Conservation (phyloP, 2,329 filamentous ascomycete species). For the Thermochaetoides dissita region DNA sequence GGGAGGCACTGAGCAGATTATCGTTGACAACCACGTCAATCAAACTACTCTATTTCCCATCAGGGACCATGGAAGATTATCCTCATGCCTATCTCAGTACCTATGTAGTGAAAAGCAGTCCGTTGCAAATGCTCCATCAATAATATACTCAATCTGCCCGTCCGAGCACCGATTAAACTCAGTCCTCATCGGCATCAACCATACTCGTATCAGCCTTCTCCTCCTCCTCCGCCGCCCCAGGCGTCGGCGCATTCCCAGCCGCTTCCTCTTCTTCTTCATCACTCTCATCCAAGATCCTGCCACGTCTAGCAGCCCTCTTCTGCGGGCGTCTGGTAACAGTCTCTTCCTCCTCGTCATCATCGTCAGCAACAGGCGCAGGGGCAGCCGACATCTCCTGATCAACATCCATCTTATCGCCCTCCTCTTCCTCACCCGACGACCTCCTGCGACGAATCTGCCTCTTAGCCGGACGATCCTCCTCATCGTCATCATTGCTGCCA, state of each 20-base stretch:
- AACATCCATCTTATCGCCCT: constrained; percentile 38
- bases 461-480: constrained; percentile 10
- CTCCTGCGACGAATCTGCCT: constrained; percentile 11
- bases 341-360: constrained; percentile 40
- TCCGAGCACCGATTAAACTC: background rate
- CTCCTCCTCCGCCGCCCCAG: constrained; percentile 5
- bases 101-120: too few species aligned
- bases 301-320: constrained; percentile 34
- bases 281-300: constrained; percentile 37
- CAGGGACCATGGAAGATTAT: too few species aligned
- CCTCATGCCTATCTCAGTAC: too few species aligned
- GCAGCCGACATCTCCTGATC: constrained; percentile 29
- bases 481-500: constrained; percentile 22
- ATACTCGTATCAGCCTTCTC: constrained; percentile 13
- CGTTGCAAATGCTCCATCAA: too few species aligned
- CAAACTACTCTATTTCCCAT: too few species aligned
- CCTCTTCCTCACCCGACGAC: constrained; percentile 15
- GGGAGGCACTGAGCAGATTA: background rate
- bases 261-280: constrained; percentile 36
- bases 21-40: too few species aligned
- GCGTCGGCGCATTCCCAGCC: constrained; percentile 1
- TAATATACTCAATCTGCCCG: too few species aligned
- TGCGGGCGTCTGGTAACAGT: constrained; percentile 26
- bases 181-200: constrained; percentile 11
- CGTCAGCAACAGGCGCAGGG: constrained; percentile 24